These are phyloP conservation scores for Penicillium angulare DNA, from an alignment of 495 filamentous ascomycete genomes.

Conservation along the genomic window DNA sequence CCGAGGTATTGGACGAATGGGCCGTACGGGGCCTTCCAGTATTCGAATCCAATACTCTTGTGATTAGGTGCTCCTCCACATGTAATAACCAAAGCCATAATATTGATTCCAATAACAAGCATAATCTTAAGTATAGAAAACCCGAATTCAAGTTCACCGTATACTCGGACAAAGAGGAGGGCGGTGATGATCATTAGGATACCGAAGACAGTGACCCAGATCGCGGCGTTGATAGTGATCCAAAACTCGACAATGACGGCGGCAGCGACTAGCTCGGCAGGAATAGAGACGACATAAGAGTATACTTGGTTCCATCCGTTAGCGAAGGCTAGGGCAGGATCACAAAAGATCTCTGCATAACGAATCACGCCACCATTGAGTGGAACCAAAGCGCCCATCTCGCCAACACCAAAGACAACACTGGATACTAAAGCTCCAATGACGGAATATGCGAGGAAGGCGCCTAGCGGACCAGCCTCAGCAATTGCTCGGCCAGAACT, in stretches of 20 bases:
- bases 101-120: conserved; percentile 46
- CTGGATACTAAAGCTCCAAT: conserved; percentile 19
- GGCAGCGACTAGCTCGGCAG: conserved; percentile 40
- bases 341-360: conserved; percentile 27
- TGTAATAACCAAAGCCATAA: conserved; percentile 41
- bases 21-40: conserved; percentile 22
- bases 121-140: conserved; percentile 47
- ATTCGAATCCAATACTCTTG: conserved; percentile 17
- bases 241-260: conserved; percentile 52
- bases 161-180: conserved; percentile 41
- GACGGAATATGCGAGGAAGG: conserved; percentile 26
- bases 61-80: conserved; percentile 21
- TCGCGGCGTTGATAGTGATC: conserved; percentile 31
- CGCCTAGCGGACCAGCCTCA: conserved; percentile 57
- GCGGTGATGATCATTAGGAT: conserved; percentile 45
- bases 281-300: conserved; percentile 35
- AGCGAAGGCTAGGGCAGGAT: conserved; percentile 32
- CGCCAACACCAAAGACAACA: conserved; percentile 24
- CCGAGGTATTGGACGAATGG: conserved; percentile 23
- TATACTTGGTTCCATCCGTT: conserved; percentile 32
- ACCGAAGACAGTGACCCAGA: conserved; percentile 47
- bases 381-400: conserved; percentile 30
- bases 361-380: conserved; percentile 31
- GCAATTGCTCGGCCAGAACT: conserved; percentile 57
- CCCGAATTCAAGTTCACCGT: conserved; percentile 47